Evolutionary conservation across 1,284 basidiomycete species (phyloP).

Genomic region (Trametes versicolor): DNA sequence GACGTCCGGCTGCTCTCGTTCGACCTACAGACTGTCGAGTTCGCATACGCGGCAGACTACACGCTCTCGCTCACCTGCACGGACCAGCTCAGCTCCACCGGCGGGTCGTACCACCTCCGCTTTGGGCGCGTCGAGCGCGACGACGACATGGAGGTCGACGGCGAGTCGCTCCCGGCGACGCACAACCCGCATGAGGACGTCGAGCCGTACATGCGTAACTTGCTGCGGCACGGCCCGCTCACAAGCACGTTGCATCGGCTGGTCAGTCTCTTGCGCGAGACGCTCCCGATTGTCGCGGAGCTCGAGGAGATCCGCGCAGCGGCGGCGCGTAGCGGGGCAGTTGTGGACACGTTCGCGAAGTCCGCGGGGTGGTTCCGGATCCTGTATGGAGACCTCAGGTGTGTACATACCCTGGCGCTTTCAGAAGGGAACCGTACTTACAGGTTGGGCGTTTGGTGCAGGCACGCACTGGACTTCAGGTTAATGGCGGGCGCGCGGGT

Average conservation of each 20-base stretch:
- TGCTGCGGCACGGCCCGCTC: constrained; percentile 70
- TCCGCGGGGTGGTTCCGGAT: constrained; percentile 84
- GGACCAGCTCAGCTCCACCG: constrained; percentile 70
- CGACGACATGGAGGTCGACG: constrained; percentile 32
- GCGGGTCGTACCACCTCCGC: constrained; percentile 75
- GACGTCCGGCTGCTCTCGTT: constrained; percentile 86
- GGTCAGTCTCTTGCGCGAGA: constrained; percentile 74
- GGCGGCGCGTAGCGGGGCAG: constrained; percentile 49
- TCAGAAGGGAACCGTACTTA: background rate
- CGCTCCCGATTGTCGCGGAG: constrained; percentile 76
- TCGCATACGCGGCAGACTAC: constrained; percentile 79
- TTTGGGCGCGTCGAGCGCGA: constrained; percentile 63
- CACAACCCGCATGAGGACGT: constrained; percentile 80
- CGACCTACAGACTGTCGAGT: constrained; percentile 89
- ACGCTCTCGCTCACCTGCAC: constrained; percentile 78
- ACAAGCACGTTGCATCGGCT: constrained; percentile 70
- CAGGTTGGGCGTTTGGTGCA: background rate
- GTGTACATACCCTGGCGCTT: constrained; percentile 24
- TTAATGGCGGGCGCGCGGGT: constrained; percentile 73
- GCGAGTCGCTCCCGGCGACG: constrained; percentile 29
- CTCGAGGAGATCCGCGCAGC: constrained; percentile 66
- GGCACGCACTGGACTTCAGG: constrained; percentile 83
- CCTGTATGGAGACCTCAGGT: constrained; percentile 74
- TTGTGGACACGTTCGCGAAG: constrained; percentile 76
- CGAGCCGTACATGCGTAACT: constrained; percentile 71